Conservation (phyloP, 2,329 filamentous ascomycete genomes). For the Diplodia scrobiculata region DNA sequence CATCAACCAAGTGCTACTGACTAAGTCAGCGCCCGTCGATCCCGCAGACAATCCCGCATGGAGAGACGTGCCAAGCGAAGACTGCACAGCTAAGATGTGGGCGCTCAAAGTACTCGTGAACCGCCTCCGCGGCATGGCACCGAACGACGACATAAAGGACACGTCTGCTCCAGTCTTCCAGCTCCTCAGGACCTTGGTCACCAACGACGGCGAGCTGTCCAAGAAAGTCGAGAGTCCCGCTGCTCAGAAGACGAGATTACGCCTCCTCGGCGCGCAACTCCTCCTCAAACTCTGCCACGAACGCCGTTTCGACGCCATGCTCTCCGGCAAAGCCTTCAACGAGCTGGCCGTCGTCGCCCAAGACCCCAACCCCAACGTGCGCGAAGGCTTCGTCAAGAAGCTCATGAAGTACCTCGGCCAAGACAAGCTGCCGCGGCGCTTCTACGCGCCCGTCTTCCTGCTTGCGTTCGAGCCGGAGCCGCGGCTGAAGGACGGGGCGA, state of each 20-base stretch:
- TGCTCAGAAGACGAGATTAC: constrained; percentile 76
- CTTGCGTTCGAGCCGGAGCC: constrained; percentile 83
- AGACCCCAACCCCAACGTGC: constrained; percentile 72
- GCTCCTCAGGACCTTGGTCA: constrained; percentile 74
- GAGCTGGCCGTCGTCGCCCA: constrained; percentile 78
- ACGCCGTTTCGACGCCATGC: constrained; percentile 72
- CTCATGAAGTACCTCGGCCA: constrained; percentile 88
- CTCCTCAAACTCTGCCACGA: constrained; percentile 79
- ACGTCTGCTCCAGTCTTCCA: constrained; percentile 70
- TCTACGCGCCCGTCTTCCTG: constrained; percentile 87
- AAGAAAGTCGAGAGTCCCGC: constrained; percentile 71
- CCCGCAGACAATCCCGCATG: constrained; percentile 66
- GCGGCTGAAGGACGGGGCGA: constrained; percentile 71
- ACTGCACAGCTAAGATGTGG: constrained; percentile 79
- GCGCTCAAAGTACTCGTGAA: constrained; percentile 86
- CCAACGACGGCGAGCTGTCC: constrained; percentile 75
- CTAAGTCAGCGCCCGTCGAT: constrained; percentile 58
- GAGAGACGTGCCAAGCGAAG: constrained; percentile 69
- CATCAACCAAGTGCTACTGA: constrained; percentile 70
- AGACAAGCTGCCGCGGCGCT: constrained; percentile 69
- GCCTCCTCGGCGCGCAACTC: constrained; percentile 77
- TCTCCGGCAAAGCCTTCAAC: constrained; percentile 76
- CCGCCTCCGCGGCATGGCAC: constrained; percentile 68
- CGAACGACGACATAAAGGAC: constrained; percentile 50
- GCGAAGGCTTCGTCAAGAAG: constrained; percentile 76